Evolutionary conservation across 2,329 filamentous ascomycete genomes (phyloP), one percentile per base, ranked within the genome.

Genomic region (Xylariaceae sp.): DNA sequence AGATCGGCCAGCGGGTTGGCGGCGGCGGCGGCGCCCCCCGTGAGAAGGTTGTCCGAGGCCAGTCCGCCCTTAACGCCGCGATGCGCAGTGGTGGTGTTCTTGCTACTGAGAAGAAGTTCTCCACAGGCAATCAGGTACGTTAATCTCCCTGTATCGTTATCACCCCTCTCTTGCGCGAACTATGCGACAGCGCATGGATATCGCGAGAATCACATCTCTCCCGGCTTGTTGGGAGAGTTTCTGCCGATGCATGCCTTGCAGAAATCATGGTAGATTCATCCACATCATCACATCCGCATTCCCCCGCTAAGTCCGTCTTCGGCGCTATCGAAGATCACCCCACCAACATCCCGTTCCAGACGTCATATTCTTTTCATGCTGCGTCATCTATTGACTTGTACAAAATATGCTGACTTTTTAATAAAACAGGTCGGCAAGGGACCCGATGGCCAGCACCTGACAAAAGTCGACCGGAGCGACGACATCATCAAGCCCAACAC

Each of bases 401-500:
- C n/a, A n/a, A n/a, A n/a, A n/a, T n/a, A n/a, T n/a, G n/a, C 21
- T n/a, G 29, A 27, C 9, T 16, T 7, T 26, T 15, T 9, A 5
- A 24, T 38, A 24, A 7, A 6, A 24, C 50, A 75, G 68, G 61
- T 71, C 48, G 66, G 71, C 56, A 73, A 71, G 59, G 69, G 68
- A 46, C 73, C 73, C 51, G 90, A 97, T 69, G 92, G 92, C 55
- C 92, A 98, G 70, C 89, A 87, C 62, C 76, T 97, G 51, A 97
- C 92, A 53, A 96, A 97, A 74, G 89, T 98, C 65, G 92, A 97
- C 74, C 89, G 90, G 54, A 83, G 81, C 62, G 89, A 97, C 73
- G 92, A 96, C 63, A 95, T 96, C 69, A 83, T 97, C 68, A 95
- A 95, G 73, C 89, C 88, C 60, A 94, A 94, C 71, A 94, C 88